phyloP scores from a whole-genome alignment of 2,329 filamentous ascomycete species.

The Botrytis squamosa region DNA sequence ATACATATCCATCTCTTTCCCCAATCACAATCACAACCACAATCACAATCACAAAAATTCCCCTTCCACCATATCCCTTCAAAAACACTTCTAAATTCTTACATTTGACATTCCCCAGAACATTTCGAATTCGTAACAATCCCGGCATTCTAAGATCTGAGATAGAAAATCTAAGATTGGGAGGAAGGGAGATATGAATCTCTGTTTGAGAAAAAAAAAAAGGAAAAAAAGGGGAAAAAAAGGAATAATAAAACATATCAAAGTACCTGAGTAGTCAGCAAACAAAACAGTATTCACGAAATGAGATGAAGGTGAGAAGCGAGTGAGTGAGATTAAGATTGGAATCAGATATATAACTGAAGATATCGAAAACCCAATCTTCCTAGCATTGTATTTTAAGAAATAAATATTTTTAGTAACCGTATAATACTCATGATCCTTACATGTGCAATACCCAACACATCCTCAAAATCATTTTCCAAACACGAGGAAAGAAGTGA shows the following conservation, averaged over 20 bases:
- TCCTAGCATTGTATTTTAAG: not conserved
- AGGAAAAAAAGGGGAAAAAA: too few relatives aligned
- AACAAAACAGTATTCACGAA: too few relatives aligned
- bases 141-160: too few relatives aligned
- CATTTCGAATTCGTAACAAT: not conserved
- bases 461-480: fast-evolving
- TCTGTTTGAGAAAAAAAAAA: not conserved
- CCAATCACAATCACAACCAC: too few relatives aligned
- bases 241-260: not conserved
- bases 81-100: too few relatives aligned
- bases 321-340: too few relatives aligned
- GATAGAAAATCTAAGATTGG: not conserved
- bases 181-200: not conserved
- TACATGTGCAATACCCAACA: not conserved
- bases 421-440: not conserved
- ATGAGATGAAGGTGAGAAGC: too few relatives aligned
- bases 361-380: not conserved
- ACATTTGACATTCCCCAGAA: fast-evolving
- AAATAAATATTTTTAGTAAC: not conserved
- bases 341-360: too few relatives aligned
- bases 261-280: too few relatives aligned
- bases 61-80: too few relatives aligned
- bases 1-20: too few relatives aligned
- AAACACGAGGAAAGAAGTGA: not conserved
- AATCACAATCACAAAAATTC: too few relatives aligned